Percentiles rank a stretch among this genome's conserved stretches.
phyloP scores from a whole-genome alignment of 1,284 basidiomycete genomes.

The Pterula multifida region DNA sequence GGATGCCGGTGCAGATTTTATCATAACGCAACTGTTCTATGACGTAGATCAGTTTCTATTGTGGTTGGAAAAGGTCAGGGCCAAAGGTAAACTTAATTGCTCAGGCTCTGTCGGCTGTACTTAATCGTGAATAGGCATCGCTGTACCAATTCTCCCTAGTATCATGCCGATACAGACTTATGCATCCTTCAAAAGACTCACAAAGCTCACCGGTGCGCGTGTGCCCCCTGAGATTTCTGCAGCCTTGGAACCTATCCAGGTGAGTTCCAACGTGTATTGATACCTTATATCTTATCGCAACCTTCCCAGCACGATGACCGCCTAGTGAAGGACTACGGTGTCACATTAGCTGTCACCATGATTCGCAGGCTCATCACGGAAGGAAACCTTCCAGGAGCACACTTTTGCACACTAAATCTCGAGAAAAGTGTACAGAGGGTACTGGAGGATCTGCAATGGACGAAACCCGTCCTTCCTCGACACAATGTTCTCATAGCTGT shows the following conservation, averaged over 20 bases:
- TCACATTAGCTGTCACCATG: conserved; percentile 68
- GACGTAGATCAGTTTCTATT: conserved; percentile 77
- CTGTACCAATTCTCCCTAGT: conserved; percentile 86
- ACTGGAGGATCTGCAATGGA: conserved; percentile 71
- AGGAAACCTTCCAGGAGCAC: conserved; percentile 69
- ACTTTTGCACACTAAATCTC: conserved; percentile 95
- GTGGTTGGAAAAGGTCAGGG: conserved; percentile 68
- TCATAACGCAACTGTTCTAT: conserved; percentile 97
- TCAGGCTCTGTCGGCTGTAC: conserved; percentile 1
- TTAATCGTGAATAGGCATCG: conserved; percentile 63
- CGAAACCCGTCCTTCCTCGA: conserved; percentile 22
- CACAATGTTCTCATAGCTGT: conserved; percentile 66
- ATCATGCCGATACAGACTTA: conserved; percentile 99
- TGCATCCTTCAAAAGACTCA: conserved; percentile 83
- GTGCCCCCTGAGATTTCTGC: conserved; percentile 65
- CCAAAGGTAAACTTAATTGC: conserved; percentile 57
- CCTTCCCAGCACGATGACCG: conserved; percentile 71
- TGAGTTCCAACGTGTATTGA: conserved; percentile 24
- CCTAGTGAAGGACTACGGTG: conserved; percentile 84
- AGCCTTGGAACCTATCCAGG: conserved; percentile 71
- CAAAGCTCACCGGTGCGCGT: conserved; percentile 77
- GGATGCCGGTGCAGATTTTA: conserved; percentile 91
- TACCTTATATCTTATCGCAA: conserved; percentile 11
- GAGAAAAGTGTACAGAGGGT: conserved; percentile 93
- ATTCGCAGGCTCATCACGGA: conserved; percentile 46